A percentile compares a stretch with the other conserved stretches of the same genome.
phyloP scores from a whole-genome alignment of 345 rosid genomes.

The Euclidium syriacum region DNA sequence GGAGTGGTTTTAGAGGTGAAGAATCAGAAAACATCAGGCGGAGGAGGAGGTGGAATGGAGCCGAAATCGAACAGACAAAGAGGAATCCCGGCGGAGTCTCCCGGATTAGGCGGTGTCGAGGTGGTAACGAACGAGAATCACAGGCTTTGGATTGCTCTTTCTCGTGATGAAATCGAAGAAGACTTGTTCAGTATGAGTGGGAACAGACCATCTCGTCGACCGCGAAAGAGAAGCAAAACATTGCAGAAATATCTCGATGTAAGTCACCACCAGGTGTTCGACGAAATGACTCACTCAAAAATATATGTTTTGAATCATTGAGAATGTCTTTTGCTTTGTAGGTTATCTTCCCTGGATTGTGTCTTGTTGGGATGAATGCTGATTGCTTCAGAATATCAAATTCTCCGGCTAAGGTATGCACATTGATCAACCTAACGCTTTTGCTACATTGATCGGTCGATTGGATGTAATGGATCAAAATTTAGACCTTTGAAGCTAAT shows the following conservation, averaged over 20 bases:
- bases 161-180: conserved; percentile 89
- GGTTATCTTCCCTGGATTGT: conserved; percentile 74
- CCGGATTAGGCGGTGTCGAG: conserved; percentile 38
- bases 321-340: conserved; percentile 13
- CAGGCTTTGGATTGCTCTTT: conserved; percentile 67
- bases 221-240: conserved; percentile 64
- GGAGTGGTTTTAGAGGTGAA: conserved; percentile 18
- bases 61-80: conserved; percentile 67
- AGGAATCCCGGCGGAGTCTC: conserved; percentile 52
- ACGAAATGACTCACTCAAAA: conserved; percentile 22
- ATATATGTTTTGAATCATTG: no score
- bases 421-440: neutral
- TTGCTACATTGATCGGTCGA: neutral
- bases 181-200: conserved; percentile 86
- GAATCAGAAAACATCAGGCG: conserved; percentile 30
- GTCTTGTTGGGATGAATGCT: conserved; percentile 74
- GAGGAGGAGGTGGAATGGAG: conserved; percentile 22
- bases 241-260: conserved; percentile 82
- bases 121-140: conserved; percentile 50
- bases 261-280: conserved; percentile 27
- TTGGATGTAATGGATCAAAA: neutral
- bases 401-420: conserved; percentile 56
- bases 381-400: conserved; percentile 60
- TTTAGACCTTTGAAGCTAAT: neutral
- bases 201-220: conserved; percentile 71